phyloP scores from a whole-genome alignment of 1,284 basidiomycete genomes.

The Pseudozyma flocculosa region DNA sequence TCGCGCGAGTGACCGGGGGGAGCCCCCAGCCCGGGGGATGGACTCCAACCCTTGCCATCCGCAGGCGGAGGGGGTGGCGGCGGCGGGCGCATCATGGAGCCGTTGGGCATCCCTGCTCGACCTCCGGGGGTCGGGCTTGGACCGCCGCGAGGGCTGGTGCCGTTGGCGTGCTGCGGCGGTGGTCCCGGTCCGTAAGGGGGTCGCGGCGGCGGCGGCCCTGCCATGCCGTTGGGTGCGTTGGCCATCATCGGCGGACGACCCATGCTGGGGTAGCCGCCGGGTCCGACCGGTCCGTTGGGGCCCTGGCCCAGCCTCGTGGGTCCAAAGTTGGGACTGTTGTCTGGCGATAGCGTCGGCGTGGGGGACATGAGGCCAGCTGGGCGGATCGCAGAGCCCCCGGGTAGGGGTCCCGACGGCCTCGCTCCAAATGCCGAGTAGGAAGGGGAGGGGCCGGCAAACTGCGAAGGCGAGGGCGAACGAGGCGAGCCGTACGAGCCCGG shows the following conservation, averaged over 20 bases:
- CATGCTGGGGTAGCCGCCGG: slow-evolving; percentile 8
- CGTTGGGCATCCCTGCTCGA: background rate
- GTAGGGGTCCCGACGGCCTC: background rate
- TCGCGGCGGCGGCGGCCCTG: slow-evolving; percentile 10
- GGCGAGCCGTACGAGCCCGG: slow-evolving; percentile 11
- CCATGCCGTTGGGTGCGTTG: slow-evolving; percentile 20
- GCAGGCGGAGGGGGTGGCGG: slow-evolving; percentile 17
- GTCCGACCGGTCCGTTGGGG: slow-evolving; percentile 11
- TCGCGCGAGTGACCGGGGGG: slow-evolving; percentile 7
- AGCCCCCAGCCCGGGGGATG: no score
- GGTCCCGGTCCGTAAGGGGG: no score
- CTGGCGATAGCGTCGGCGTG: slow-evolving; percentile 19
- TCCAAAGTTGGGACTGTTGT: slow-evolving; percentile 29
- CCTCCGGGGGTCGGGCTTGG: slow-evolving; percentile 21
- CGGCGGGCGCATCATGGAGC: slow-evolving; percentile 6
- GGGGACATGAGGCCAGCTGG: slow-evolving; percentile 18
- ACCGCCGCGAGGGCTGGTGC: slow-evolving; percentile 17
- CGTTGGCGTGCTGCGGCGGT: slow-evolving; percentile 12
- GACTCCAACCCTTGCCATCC: background rate
- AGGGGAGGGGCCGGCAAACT: slow-evolving; percentile 3
- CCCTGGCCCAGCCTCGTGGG: slow-evolving; percentile 18
- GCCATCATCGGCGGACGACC: slow-evolving; percentile 30
- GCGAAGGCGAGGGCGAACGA: slow-evolving; percentile 27
- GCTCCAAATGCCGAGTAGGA: background rate
- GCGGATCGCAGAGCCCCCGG: slow-evolving; percentile 2